Evolutionary conservation across 495 filamentous ascomycete species (phyloP), one percentile per base, ranked within the genome.

Genomic region (Penicillium canescens): DNA sequence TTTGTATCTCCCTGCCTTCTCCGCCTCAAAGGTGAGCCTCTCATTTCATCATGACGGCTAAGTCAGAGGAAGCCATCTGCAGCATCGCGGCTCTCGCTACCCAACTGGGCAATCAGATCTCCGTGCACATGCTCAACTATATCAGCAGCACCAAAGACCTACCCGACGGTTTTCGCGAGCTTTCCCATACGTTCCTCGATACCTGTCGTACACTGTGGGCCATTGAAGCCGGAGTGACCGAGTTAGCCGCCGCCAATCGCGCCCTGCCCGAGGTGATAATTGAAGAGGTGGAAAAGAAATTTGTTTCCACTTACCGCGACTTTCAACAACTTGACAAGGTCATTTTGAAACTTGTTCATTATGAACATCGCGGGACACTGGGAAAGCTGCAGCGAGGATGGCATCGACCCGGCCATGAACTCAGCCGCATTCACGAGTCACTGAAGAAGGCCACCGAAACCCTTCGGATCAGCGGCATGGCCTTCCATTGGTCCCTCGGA

Each of bases 111-210:
- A 79, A 83, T 56, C 71, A 70, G 48, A 78, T 80, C 54, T 74
- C 80, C 1, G 73, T 83, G 16, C 80, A 75, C 54, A 78, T 81
- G 71, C 74, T 83, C 37, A 78, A 83, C 54, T 82, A 80, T 54
- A 69, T 83, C 18, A 79, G 72, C 39, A 74, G 76, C 6, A 68
- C 68, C 31, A 71, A 77, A 40, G 60, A 70, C 18, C 69, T 70
- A 26, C 70, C 73, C 0, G 55, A 70, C 45, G 73, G 75, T 20
- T 78, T 81, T 59, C 69, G 74, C 41, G 63, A 72, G n/a, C 64
- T 82, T 5, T 76, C 78, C 1, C 68, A 71, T 31, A 74, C 76
- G 38, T 82, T 81, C 50, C 67, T 82, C 14, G 77, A 81, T 42
- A 77, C 76, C 34, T 78, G 74, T 58, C 75, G 76, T 35, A 69